A percentile compares a stretch with the other conserved stretches of the same genome.
phyloP scores from a whole-genome alignment of 306 rosid genomes.

The Trichosanthes truncata region DNA sequence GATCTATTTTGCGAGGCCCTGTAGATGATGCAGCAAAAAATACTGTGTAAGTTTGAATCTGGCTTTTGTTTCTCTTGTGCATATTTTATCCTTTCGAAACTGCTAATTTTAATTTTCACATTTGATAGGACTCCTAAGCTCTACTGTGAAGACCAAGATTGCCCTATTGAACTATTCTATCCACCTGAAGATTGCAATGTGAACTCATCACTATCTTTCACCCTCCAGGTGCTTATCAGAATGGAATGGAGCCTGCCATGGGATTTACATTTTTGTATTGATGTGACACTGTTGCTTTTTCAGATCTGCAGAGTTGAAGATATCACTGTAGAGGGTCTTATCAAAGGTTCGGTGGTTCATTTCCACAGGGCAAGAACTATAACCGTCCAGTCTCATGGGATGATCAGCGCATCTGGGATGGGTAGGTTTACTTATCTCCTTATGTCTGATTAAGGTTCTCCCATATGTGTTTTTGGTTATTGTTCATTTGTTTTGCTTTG shows the following conservation, averaged over 20 bases:
- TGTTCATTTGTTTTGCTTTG: neutral
- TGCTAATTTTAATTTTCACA: constrained; percentile 17
- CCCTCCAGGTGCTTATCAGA: constrained; percentile 64
- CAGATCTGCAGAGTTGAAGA: constrained; percentile 99
- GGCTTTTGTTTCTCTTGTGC: neutral
- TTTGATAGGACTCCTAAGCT: constrained; percentile 74
- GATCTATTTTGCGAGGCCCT: constrained; percentile 92
- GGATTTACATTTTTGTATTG: constrained; percentile 1
- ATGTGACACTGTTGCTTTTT: constrained; percentile 23
- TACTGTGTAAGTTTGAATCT: constrained; percentile 53
- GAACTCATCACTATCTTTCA: constrained; percentile 85
- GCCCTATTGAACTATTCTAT: constrained; percentile 71
- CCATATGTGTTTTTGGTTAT: neutral
- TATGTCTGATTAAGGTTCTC: neutral
- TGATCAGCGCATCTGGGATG: constrained; percentile 85
- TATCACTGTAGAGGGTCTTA: constrained; percentile 71
- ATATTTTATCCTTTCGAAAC: neutral
- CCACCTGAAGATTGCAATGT: constrained; percentile 99
- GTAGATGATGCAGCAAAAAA: constrained; percentile 73
- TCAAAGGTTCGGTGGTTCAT: constrained; percentile 93
- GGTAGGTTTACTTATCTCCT: constrained; percentile 33
- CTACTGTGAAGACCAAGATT: constrained; percentile 56
- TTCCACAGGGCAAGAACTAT: constrained; percentile 95
- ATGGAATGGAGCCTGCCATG: constrained; percentile 15
- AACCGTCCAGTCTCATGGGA: constrained; percentile 61